phyloP scores from a whole-genome alignment of 2,329 filamentous ascomycete species.

The Nigrospora oryzae region DNA sequence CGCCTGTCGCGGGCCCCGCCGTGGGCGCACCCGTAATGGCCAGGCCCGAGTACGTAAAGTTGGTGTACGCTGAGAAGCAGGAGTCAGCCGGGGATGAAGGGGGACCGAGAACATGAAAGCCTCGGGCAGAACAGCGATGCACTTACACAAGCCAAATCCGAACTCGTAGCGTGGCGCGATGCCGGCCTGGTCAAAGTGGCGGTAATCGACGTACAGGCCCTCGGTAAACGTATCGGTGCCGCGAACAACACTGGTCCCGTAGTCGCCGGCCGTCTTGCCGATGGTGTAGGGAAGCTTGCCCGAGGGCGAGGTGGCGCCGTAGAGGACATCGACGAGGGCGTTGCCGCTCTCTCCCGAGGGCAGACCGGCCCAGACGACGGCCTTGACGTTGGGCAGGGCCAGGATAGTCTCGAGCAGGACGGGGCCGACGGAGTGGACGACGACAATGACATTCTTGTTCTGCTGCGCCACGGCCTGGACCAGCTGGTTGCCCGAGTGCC shows the following conservation, averaged over 20 bases:
- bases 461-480: conserved; percentile 49
- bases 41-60: conserved; percentile 4
- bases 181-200: conserved; percentile 39
- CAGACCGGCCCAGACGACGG: conserved; percentile 51
- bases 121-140: background rate
- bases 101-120: background rate
- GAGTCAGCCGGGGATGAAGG: background rate
- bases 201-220: conserved; percentile 47
- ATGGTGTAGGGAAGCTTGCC: conserved; percentile 52
- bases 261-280: conserved; percentile 38
- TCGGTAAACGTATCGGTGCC: conserved; percentile 23
- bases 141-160: conserved; percentile 40
- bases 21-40: conserved; percentile 18
- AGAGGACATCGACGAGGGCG: conserved; percentile 51
- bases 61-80: conserved; percentile 31
- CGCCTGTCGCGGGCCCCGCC: conserved; percentile 33
- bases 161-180: conserved; percentile 45
- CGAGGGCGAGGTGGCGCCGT: conserved; percentile 49
- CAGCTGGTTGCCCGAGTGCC: conserved; percentile 20
- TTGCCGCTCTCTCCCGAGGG: conserved; percentile 56
- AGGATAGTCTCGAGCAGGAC: conserved; percentile 50
- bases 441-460: conserved; percentile 61
- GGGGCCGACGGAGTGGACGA: conserved; percentile 57
- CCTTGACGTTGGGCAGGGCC: conserved; percentile 49
- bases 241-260: conserved; percentile 28